Percentiles rank a stretch among this genome's conserved stretches.
These are phyloP conservation scores for Phylloporus sp. DNA, from an alignment of 768 basidiomycete species.

Conservation along the genomic window DNA sequence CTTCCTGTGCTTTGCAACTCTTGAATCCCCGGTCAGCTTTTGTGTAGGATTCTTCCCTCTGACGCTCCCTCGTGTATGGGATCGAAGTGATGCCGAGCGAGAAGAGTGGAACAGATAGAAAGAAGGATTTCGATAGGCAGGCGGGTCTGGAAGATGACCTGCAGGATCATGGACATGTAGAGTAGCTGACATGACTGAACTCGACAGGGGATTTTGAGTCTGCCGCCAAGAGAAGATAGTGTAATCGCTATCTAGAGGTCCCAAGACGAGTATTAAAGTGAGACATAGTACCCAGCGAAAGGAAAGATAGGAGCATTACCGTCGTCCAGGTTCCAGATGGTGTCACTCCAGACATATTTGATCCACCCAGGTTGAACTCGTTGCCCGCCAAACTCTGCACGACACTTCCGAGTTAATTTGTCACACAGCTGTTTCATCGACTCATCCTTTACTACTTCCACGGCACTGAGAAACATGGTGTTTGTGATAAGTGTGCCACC, in stretches of 20 bases:
- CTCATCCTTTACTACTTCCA: conserved; percentile 58
- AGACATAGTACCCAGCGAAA: neutral
- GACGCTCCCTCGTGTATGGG: conserved; percentile 32
- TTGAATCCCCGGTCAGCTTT: conserved; percentile 33
- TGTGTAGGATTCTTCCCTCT: conserved; percentile 38
- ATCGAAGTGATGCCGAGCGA: conserved; percentile 27
- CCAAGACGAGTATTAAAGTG: neutral
- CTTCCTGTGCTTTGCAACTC: conserved; percentile 60
- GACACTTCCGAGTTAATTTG: conserved; percentile 64
- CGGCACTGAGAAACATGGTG: conserved; percentile 7
- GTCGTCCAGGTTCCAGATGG: conserved; percentile 86
- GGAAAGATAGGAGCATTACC: conserved; percentile 40
- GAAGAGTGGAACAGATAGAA: conserved; percentile 56
- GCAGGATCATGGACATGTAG: conserved; percentile 61
- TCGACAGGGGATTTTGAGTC: conserved; percentile 39
- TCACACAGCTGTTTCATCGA: conserved; percentile 58
- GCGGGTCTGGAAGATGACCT: conserved; percentile 51
- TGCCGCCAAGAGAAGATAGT: conserved; percentile 83
- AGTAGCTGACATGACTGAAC: conserved; percentile 29
- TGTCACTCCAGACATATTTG: conserved; percentile 78
- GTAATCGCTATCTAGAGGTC: conserved; percentile 70
- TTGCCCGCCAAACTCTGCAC: conserved; percentile 51
- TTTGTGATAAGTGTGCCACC: neutral
- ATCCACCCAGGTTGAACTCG: conserved; percentile 75
- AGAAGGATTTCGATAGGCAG: conserved; percentile 63